Evolutionary conservation across 768 basidiomycete genomes (phyloP).

Genomic region (Mycena epipterygia): DNA sequence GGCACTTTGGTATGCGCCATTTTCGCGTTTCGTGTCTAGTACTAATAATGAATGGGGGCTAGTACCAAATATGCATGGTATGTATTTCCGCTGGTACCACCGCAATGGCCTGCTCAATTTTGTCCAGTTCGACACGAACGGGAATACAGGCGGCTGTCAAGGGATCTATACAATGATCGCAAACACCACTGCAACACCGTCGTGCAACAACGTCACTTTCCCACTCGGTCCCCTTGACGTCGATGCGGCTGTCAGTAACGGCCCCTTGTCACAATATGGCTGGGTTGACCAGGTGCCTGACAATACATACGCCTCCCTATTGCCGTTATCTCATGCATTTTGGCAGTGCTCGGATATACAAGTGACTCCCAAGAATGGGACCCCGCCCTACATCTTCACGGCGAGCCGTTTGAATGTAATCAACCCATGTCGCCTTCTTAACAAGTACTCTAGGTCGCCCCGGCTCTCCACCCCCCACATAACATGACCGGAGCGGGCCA

Average conservation of each 20-base stretch:
- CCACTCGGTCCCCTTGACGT: conserved; percentile 59
- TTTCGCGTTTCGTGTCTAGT: too few species aligned
- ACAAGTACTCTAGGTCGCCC: conserved; percentile 59
- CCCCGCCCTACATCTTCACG: conserved; percentile 70
- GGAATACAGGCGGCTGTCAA: conserved; percentile 74
- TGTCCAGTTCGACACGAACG: conserved; percentile 66
- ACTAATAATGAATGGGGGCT: too few species aligned
- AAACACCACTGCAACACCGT: conserved; percentile 51
- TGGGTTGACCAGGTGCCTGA: conserved; percentile 66
- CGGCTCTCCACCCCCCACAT: conserved; percentile 70
- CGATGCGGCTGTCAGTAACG: conserved; percentile 56
- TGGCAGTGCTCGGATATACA: conserved; percentile 70
- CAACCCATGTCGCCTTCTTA: not conserved
- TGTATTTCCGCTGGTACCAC: conserved; percentile 23
- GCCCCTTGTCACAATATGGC: conserved; percentile 70
- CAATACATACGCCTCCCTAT: not conserved
- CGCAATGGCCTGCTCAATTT: not conserved
- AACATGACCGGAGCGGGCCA: conserved; percentile 64
- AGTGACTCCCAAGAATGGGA: conserved; percentile 67
- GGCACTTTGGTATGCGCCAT: conserved; percentile 61
- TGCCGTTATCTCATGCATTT: not conserved
- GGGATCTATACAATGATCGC: conserved; percentile 69
- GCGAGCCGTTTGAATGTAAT: conserved; percentile 47
- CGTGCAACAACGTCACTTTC: conserved; percentile 67
- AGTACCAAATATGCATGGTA: conserved; percentile 82